Evolutionary conservation across 163 green algal species (phyloP), one percentile per base, ranked within the genome.

Genomic region (Scenedesmus sp.): DNA sequence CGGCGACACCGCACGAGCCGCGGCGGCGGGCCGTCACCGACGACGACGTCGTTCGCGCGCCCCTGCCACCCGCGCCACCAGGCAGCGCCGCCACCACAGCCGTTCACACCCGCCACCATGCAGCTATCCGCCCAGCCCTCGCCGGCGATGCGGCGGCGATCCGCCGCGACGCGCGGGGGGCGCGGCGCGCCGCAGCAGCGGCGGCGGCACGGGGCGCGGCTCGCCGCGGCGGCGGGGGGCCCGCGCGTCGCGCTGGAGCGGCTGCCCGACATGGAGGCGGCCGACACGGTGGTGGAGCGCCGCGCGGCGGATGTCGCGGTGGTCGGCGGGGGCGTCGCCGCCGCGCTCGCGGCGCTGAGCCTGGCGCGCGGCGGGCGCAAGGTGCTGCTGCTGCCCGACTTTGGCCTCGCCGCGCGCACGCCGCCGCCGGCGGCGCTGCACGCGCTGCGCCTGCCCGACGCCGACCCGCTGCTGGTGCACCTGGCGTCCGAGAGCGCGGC

Each of bases 341-440:
- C 51, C 3, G 10, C 39, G 15, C 56, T 77, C 28, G 42, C 75
- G 17, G 75, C 75, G 7, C 39, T 47, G 39, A 47, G 39, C 39
- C 6, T 47, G 39, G 39, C 58, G 31, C 31, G 42, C 58, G 13
- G 11, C 11, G 24, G 47, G 28, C n/a, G 4, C 7, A 60, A 78
- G 70, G 71, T 80, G 20, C 31, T 83, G 4, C 75, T 83, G 15
- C 56, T 83, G 42, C 57, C 75, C 29, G 28, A 45, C 44, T 83
- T 54, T 31, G 75, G 64, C 26, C 24, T 75, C 2, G 24, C 20
- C 15, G 39, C 74, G 4, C 11, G 48, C 15, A 28, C 2, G 1
- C 63, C 63, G 18, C 31, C 26, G 3, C 4, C 17, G 24, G 33
- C 29, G 5, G 22, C 48, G 1, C 39, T 75, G 28, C 74, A 81